Percentiles rank a stretch among this genome's conserved stretches.
Evolutionary conservation across 352 stramenopile species (phyloP).

Genomic region (Phytophthora tubulina): DNA sequence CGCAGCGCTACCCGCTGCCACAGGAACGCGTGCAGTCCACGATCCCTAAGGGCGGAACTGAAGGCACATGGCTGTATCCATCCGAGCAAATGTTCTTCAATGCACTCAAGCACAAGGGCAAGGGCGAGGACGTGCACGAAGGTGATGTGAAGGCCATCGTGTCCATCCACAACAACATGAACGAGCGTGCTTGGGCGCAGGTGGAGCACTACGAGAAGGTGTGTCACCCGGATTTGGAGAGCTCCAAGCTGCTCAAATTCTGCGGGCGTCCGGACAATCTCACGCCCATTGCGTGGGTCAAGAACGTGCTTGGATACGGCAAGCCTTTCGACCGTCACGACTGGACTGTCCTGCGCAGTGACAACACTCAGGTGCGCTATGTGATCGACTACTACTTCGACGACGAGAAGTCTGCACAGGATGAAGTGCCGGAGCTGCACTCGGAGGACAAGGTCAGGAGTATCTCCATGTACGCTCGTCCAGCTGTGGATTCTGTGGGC

Average conservation of each 20-base stretch:
- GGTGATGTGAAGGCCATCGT: constrained; percentile 96
- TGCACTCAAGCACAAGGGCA: constrained; percentile 97
- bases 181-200: constrained; percentile 98
- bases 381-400: constrained; percentile 99
- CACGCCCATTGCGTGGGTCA: constrained; percentile 94
- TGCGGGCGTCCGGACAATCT: constrained; percentile 96
- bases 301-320: constrained; percentile 86
- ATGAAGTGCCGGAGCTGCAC: constrained; percentile 88
- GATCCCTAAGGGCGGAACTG: constrained; percentile 96
- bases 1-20: constrained; percentile 91
- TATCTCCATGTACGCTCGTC: constrained; percentile 90
- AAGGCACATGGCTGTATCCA: constrained; percentile 98
- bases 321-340: constrained; percentile 98
- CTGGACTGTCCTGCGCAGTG: constrained; percentile 95
- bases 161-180: constrained; percentile 99
- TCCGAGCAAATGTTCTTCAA: constrained; percentile 99
- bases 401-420: constrained; percentile 80
- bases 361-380: constrained; percentile 95
- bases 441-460: constrained; percentile 87
- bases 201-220: constrained; percentile 98
- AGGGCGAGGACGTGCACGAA: constrained; percentile 97
- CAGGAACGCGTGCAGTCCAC: constrained; percentile 95
- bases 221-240: constrained; percentile 73
- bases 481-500: constrained; percentile 81
- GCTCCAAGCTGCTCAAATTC: constrained; percentile 97